Percentiles rank a stretch among this genome's conserved stretches.
Evolutionary conservation across 2,329 filamentous ascomycete genomes (phyloP).

Genomic region (Xylaria multiplex): DNA sequence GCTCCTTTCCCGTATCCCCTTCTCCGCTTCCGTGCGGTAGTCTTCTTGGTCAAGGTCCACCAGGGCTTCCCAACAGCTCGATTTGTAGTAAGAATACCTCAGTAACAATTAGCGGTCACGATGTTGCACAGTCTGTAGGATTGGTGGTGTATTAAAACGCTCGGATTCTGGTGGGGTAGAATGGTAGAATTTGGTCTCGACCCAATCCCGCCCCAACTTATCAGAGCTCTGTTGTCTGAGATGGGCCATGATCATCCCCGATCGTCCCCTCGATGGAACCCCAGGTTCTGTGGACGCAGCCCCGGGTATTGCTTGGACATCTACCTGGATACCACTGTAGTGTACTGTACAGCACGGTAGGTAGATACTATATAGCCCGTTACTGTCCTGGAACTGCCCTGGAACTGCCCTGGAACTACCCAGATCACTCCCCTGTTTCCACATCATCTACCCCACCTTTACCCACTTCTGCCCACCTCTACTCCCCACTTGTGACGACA

Average conservation of each 20-base stretch:
- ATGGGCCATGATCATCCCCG: neutral
- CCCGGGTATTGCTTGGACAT: neutral
- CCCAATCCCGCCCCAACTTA: conserved; percentile 3
- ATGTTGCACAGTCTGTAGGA: conserved; percentile 15
- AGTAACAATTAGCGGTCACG: conserved; percentile 26
- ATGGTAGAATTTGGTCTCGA: conserved; percentile 16
- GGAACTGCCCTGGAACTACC: neutral
- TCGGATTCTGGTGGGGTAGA: conserved; percentile 24
- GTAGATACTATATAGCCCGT: no score
- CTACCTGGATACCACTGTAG: no score
- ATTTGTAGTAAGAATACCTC: conserved; percentile 10
- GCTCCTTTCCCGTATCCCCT: neutral
- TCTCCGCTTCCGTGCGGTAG: conserved; percentile 21
- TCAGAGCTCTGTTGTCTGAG: neutral
- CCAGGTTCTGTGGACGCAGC: neutral
- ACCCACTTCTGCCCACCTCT: conserved; percentile 34
- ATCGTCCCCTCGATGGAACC: neutral
- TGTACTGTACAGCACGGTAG: neutral
- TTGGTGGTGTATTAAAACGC: conserved; percentile 19
- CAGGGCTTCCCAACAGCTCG: conserved; percentile 1
- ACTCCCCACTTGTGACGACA: conserved; percentile 34
- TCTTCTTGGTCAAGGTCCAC: conserved; percentile 16
- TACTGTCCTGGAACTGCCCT: neutral
- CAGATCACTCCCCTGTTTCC: conserved; percentile 4
- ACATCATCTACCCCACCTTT: conserved; percentile 25